Evolutionary conservation across 331 rosid genomes (phyloP).

Genomic region (Stylosanthes scabra): DNA sequence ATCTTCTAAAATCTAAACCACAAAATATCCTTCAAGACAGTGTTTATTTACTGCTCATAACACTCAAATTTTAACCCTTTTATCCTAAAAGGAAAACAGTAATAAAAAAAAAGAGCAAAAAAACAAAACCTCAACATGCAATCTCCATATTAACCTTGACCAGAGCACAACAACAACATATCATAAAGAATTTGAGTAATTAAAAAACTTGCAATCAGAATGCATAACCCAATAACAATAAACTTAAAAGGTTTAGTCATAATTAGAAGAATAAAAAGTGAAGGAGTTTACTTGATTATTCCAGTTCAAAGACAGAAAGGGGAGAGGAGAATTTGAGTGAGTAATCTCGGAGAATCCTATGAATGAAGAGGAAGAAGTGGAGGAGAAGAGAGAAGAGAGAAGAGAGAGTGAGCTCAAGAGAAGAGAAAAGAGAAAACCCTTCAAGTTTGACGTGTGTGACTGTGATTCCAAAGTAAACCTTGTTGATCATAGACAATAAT

Average conservation of each 20-base stretch:
- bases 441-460: slow-evolving; percentile 42
- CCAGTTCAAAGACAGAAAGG: slow-evolving; percentile 29
- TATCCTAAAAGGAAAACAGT: neutral
- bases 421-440: neutral
- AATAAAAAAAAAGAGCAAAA: neutral
- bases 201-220: slow-evolving; percentile 24
- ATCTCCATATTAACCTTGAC: slow-evolving; percentile 27
- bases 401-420: neutral
- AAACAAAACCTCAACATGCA: neutral
- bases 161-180: neutral
- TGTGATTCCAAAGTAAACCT: neutral
- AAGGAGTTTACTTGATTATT: slow-evolving; percentile 42
- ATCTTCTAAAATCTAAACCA: slow-evolving; percentile 20
- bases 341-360: neutral
- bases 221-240: slow-evolving; percentile 26
- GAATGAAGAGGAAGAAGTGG: neutral
- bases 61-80: slow-evolving; percentile 8
- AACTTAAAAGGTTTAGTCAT: slow-evolving; percentile 1
- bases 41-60: slow-evolving; percentile 22
- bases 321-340: slow-evolving; percentile 9
- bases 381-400: neutral
- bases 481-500: neutral
- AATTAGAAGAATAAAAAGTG: slow-evolving; percentile 19
- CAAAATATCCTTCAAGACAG: slow-evolving; percentile 13
- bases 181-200: too few species aligned